phyloP scores from a whole-genome alignment of 2,329 filamentous ascomycete species.

The Didymella glomerata region DNA sequence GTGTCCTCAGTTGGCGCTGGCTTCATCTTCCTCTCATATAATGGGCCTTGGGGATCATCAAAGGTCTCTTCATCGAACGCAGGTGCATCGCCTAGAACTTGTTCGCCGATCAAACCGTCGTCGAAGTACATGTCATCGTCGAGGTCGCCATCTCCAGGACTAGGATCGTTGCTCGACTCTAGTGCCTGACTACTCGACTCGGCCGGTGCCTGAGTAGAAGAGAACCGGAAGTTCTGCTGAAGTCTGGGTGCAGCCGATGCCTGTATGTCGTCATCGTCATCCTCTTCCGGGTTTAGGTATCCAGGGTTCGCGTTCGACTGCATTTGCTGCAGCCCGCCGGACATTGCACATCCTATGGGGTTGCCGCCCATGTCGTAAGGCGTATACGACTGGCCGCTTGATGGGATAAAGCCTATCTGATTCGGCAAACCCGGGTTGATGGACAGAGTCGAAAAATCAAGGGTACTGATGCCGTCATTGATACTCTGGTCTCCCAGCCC shows the following conservation, averaged over 20 bases:
- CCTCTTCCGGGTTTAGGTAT: constrained; percentile 19
- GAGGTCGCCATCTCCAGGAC: constrained; percentile 28
- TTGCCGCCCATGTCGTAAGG: constrained; percentile 44
- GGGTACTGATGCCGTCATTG: constrained; percentile 26
- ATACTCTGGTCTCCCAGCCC: constrained; percentile 42
- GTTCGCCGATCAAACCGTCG: constrained; percentile 66
- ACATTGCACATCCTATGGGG: constrained; percentile 46
- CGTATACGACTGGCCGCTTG: constrained; percentile 36
- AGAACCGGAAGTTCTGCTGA: not conserved
- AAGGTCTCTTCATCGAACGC: constrained; percentile 78
- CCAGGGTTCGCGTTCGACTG: constrained; percentile 8
- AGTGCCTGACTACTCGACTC: constrained; percentile 5
- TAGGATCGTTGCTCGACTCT: constrained; percentile 19
- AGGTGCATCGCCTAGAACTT: constrained; percentile 60
- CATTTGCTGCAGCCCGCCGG: constrained; percentile 32
- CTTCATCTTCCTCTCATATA: constrained; percentile 60
- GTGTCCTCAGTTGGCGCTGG: constrained; percentile 28
- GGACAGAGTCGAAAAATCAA: constrained; percentile 47
- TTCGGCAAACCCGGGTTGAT: constrained; percentile 32
- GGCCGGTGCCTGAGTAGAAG: not conserved
- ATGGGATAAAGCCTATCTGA: constrained; percentile 34
- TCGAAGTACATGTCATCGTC: constrained; percentile 74
- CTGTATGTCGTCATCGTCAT: constrained; percentile 20
- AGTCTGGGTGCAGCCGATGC: constrained; percentile 18
- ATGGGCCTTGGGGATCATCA: constrained; percentile 61